Base-by-base conservation (phyloP, 345 rosid species). In the Aquilaria malaccensis region DNA sequence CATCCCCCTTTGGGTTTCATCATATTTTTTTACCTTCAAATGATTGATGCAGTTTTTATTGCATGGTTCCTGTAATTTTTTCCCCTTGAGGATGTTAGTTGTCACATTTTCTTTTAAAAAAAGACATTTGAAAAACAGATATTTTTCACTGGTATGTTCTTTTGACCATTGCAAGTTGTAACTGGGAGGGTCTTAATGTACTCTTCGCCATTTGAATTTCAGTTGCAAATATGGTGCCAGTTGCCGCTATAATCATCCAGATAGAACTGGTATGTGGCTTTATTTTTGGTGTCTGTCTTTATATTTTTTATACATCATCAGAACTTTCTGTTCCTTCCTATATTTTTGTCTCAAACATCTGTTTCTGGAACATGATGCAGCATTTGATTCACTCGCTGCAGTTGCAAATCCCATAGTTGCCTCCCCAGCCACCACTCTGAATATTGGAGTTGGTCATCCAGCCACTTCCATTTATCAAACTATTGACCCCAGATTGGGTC, bases 211-310 rank as follows among this genome's bases (percentile, higher is more conserved):
- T 74, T 59, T 71, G 51, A 41, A 47, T 47, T 57, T 64, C 75
- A 92, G 96, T 79, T 92, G 98, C 85, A 92, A 92, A 79, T 92
- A 92, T 70, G 95, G 98, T 49, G 74, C 89, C 70, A 82, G 81
- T 64, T 92, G 98, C 69, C 96, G 91, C 59, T 89, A 89, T 84
- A 92, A 82, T 83, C 98, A 92, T 73, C 98, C 98, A 70, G 96
- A 92, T 70, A 71, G 97, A 74, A 83, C 72, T 67, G 94, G 98
- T 87, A 83, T 55, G 72, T 64, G 10, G 43, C 33, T 32, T 56
- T 41, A 11, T 33, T 50, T 30, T 41, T 50, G 30, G 31, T 60
- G 60, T 43, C 45, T 63, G 13, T 2, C 11, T 31, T 68, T 6
- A 30, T 29, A 54, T 12, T 47, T 11, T 3, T 50, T 64, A 58